Base-by-base conservation (phyloP, 495 filamentous ascomycete genomes). In the Aspergillus heteromorphus region DNA sequence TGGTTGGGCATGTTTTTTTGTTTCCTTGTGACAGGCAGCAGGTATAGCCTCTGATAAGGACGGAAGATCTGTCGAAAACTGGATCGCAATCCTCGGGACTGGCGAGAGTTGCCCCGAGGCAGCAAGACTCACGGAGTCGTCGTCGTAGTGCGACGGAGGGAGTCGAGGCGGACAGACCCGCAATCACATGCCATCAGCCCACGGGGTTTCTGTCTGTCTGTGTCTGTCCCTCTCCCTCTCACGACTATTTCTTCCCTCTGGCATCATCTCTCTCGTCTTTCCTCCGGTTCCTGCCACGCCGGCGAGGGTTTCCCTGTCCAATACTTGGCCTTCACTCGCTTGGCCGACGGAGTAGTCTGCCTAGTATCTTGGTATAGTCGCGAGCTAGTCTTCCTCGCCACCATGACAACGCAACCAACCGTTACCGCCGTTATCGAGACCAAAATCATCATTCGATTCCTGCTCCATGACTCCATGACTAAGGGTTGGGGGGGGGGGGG, bases 91-190 rank as follows among this genome's bases (percentile, higher is more conserved):
- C 23, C 23, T 3, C 23, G 23, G 23, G 23, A 27, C 23, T 27
- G 23, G 23, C 23, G 7, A 27, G 23, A 27, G 23, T 27, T 27
- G 23, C 23, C 23, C 23, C 23, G 23, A 27, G 23, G 23, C 23
- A 27, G 23, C 23, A 27, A 27, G 3, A 27, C 23, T 27, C n/a
- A n/a, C n/a, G n/a, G n/a, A n/a, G n/a, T n/a, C n/a, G n/a, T n/a
- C n/a, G n/a, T n/a, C n/a, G n/a, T n/a, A n/a, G n/a, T n/a, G n/a
- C n/a, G n/a, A n/a, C n/a, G n/a, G n/a, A n/a, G n/a, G n/a, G n/a
- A n/a, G n/a, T n/a, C n/a, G n/a, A n/a, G n/a, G n/a, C n/a, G n/a
- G 51, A 53, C 42, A 51, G 70, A 73, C 69, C 70, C 70, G 59
- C 70, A 65, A 68, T 73, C 70, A 73, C 70, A 73, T 73, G 70